Conservation (phyloP, 345 rosid genomes). For the Rhizophora apiculata region DNA sequence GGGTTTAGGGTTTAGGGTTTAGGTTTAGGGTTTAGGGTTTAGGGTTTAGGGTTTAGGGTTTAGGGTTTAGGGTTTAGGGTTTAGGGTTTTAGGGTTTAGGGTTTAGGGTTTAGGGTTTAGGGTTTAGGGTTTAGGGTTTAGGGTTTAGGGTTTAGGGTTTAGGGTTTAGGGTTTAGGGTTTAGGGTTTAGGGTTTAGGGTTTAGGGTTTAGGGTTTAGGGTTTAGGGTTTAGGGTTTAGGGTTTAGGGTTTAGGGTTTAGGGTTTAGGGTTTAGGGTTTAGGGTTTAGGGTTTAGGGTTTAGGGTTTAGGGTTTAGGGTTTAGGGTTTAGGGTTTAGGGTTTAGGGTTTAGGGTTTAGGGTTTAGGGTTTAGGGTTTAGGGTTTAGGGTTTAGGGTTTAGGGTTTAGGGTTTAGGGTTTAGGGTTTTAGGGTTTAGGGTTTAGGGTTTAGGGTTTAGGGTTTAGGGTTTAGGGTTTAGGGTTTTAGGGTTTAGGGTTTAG, state of each 20-base stretch:
- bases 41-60: slow-evolving; percentile 25
- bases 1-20: slow-evolving; percentile 21
- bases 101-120: slow-evolving; percentile 31
- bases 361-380: slow-evolving; percentile 30
- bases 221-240: slow-evolving; percentile 30
- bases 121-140: slow-evolving; percentile 29
- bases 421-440: slow-evolving; percentile 3
- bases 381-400: slow-evolving; percentile 31
- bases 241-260: slow-evolving; percentile 31
- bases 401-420: slow-evolving; percentile 29
- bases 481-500: slow-evolving; percentile 30
- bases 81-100: slow-evolving; percentile 28
- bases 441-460: slow-evolving; percentile 24
- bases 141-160: slow-evolving; percentile 32
- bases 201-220: slow-evolving; percentile 32
- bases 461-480: slow-evolving; percentile 29
- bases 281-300: slow-evolving; percentile 32
- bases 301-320: slow-evolving; percentile 32
- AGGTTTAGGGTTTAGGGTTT: slow-evolving; percentile 16
- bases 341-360: slow-evolving; percentile 32
- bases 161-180: slow-evolving; percentile 32
- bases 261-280: slow-evolving; percentile 29
- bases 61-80: slow-evolving; percentile 27
- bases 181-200: slow-evolving; percentile 30
- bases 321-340: slow-evolving; percentile 30